These are phyloP conservation scores for Asterella californica DNA, from an alignment of 225 moss, liverwort and hornwort species.

Conservation along the genomic window DNA sequence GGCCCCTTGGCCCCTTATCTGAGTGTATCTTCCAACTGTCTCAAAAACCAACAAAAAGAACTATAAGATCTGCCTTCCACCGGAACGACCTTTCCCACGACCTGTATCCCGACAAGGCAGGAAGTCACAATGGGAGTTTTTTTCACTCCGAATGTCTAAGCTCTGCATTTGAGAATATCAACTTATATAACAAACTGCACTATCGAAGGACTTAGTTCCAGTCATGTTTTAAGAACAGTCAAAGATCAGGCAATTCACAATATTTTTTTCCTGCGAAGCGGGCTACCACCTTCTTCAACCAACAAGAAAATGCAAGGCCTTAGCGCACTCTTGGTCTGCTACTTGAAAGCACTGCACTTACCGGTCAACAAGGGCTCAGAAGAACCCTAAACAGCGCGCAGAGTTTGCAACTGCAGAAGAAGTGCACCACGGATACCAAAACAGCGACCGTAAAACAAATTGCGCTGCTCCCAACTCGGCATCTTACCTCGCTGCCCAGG, in stretches of 20 bases:
- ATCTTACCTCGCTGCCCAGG: constrained; percentile 39
- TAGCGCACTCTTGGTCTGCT: background rate
- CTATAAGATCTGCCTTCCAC: background rate
- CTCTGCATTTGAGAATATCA: background rate
- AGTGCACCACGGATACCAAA: background rate
- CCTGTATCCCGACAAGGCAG: background rate
- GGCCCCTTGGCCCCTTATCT: background rate
- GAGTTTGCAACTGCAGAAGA: no score
- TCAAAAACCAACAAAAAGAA: background rate
- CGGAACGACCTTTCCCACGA: background rate
- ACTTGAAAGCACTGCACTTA: background rate
- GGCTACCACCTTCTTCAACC: background rate
- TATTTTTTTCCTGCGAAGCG: background rate
- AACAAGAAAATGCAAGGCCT: background rate
- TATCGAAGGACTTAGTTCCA: background rate
- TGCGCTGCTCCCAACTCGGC: no score
- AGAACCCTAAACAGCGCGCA: constrained; percentile 2
- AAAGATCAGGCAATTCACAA: background rate
- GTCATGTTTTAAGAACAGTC: background rate
- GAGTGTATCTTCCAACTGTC: background rate
- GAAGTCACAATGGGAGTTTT: background rate
- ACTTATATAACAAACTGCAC: background rate
- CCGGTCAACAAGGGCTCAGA: background rate
- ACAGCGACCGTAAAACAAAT: background rate
- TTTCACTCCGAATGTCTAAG: no score